Percentiles rank a stretch among this genome's conserved stretches.
Evolutionary conservation across 805 yeast genomes (phyloP).

Genomic region (Isabelozyma rhagii): DNA sequence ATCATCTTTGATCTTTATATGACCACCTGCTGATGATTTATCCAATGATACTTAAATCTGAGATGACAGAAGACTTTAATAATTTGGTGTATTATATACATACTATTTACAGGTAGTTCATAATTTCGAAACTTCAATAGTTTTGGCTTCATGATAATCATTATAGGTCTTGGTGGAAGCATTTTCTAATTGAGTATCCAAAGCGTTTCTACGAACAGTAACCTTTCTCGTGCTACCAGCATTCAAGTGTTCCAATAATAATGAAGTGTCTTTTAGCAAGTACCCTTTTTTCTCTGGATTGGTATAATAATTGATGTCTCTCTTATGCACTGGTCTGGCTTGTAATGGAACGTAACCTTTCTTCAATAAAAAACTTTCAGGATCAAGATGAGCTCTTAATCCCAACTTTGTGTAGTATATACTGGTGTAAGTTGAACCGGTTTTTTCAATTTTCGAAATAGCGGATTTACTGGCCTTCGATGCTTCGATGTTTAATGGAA

Average conservation of each 20-base stretch:
- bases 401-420: slow-evolving; percentile 61
- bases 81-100: slow-evolving; percentile 3
- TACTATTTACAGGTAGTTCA: slow-evolving; percentile 15
- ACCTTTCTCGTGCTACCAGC: slow-evolving; percentile 13
- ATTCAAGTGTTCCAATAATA: slow-evolving; percentile 37
- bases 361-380: slow-evolving; percentile 62
- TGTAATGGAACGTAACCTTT: slow-evolving; percentile 80
- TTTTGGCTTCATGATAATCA: slow-evolving; percentile 11
- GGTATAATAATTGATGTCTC: slow-evolving; percentile 77
- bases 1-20: too few species aligned
- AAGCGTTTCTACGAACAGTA: slow-evolving; percentile 27
- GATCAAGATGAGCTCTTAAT: slow-evolving; percentile 71
- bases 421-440: slow-evolving; percentile 74
- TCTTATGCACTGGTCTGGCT: slow-evolving; percentile 81
- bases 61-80: too few species aligned
- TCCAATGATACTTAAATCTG: too few species aligned
- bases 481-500: slow-evolving; percentile 76
- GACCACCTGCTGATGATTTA: too few species aligned
- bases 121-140: slow-evolving; percentile 11
- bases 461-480: slow-evolving; percentile 76
- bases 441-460: slow-evolving; percentile 63
- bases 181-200: slow-evolving; percentile 34
- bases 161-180: slow-evolving; percentile 19
- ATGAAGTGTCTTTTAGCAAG: slow-evolving; percentile 41
- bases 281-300: slow-evolving; percentile 75